Evolutionary conservation across 495 filamentous ascomycete species (phyloP), one percentile per base, ranked within the genome.

Genomic region (Penicillium lividum): DNA sequence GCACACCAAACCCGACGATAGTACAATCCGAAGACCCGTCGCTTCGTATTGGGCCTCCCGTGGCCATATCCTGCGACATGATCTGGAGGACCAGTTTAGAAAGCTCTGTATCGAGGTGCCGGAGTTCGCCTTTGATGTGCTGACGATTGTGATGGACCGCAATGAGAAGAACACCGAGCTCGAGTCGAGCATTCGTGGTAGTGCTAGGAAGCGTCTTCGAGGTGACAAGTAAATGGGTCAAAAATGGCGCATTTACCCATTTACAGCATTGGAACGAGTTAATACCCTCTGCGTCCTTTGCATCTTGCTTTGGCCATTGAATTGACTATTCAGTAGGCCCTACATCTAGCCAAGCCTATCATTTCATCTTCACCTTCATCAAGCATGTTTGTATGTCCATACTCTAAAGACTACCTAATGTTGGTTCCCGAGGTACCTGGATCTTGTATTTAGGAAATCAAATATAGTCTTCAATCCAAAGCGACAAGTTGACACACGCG

Each of bases 91-190:
- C 0, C 87, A 89, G 65, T 96, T 96, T 78, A 81, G 85, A 64
- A 69, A 77, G 51, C 83, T 97, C 72, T 95, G 93, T 75, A 74
- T 95, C 53, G 90, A 96, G 70, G 93, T 88, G 62, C 93, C 93
- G 15, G 86, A 93, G 65, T 97, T 98, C 60, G 86, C 86, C 34
- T 96, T 89, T 73, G 93, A 98, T 73, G 89, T 98, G n/a, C 80
- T 97, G 27, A 82, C 72, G 22, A 70, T 89, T 46, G 83, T 88
- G 36, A 74, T 90, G 33, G 87, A 90, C 67, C 76, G 77, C 62
- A 84, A 84, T 71, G 86, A 89, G 68, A 88, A 85, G 71, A 60
- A 71, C 38, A 54, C 54, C 4, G 72, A 77, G 34, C 36, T 56
- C 10, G 70, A 73, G 31, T 67, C 67, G 3, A 66, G 57, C 36